A percentile compares a stretch with the other conserved stretches of the same genome.
These are phyloP conservation scores for Macrophomina tecta DNA, from an alignment of 2,329 filamentous ascomycete genomes.

Conservation along the genomic window DNA sequence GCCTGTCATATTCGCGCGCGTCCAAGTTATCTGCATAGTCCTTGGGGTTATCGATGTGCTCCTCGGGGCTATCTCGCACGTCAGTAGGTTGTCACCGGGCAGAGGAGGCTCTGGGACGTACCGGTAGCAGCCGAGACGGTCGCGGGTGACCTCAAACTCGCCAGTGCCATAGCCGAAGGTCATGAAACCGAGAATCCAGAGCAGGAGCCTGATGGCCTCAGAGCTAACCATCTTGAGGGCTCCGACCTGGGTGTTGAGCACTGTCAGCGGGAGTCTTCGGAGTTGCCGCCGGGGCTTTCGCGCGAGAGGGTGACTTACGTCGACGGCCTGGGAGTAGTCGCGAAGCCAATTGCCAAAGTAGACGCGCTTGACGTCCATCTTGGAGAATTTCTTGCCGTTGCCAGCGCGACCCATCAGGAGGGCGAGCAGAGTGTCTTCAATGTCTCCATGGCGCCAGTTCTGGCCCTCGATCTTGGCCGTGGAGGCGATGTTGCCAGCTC, in stretches of 20 bases:
- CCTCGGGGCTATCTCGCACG: constrained; percentile 60
- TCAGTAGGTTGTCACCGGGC: neutral
- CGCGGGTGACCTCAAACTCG: constrained; percentile 83
- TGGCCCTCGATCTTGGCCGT: constrained; percentile 81
- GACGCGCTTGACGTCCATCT: constrained; percentile 84
- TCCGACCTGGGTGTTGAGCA: constrained; percentile 57
- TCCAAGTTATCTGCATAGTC: constrained; percentile 90
- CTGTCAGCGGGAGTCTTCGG: constrained; percentile 2
- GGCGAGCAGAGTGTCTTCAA: constrained; percentile 85
- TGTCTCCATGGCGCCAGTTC: constrained; percentile 75
- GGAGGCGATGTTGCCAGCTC: constrained; percentile 86
- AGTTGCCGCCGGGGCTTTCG: neutral
- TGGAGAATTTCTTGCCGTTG: constrained; percentile 79
- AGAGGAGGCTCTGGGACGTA: constrained; percentile 31
- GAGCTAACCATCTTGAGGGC: constrained; percentile 90
- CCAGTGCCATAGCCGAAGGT: constrained; percentile 82
- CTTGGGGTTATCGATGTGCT: constrained; percentile 81
- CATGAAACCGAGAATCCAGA: constrained; percentile 90
- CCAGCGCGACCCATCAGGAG: constrained; percentile 60
- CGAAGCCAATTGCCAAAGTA: constrained; percentile 97
- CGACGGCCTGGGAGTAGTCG: constrained; percentile 93
- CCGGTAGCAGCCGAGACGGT: constrained; percentile 80
- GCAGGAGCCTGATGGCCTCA: constrained; percentile 86
- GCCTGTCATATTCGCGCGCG: constrained; percentile 79
- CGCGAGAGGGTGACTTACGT: constrained; percentile 53